Conservation (phyloP, 768 basidiomycete species). For the Pulveroboletus ravenelii region DNA sequence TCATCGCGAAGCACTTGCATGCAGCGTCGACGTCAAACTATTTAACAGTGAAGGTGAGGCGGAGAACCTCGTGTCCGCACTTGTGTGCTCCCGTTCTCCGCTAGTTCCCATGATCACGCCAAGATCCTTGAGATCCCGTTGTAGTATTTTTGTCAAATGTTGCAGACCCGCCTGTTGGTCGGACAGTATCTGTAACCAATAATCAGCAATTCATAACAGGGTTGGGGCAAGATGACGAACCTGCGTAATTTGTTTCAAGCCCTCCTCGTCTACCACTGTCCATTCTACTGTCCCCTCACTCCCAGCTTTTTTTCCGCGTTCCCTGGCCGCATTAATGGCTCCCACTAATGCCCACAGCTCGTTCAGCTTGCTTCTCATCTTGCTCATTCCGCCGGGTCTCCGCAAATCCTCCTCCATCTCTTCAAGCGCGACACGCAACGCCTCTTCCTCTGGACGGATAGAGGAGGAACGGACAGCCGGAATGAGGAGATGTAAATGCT, state of each 20-base stretch:
- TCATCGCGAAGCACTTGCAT: conserved; percentile 24
- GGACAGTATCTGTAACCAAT: conserved; percentile 52
- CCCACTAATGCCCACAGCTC: conserved; percentile 86
- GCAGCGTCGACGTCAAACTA: conserved; percentile 26
- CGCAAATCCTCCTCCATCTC: conserved; percentile 71
- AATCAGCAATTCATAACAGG: background rate
- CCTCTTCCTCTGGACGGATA: conserved; percentile 78
- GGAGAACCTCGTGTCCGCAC: conserved; percentile 15
- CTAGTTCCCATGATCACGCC: conserved; percentile 54
- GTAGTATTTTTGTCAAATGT: conserved; percentile 73
- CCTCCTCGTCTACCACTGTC: conserved; percentile 86
- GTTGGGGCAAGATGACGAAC: conserved; percentile 34
- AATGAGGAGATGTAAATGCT: conserved; percentile 76
- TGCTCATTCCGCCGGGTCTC: conserved; percentile 44
- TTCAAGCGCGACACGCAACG: conserved; percentile 63
- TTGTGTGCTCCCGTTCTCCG: conserved; percentile 28
- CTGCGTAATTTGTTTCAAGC: conserved; percentile 70
- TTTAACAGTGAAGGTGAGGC: conserved; percentile 17
- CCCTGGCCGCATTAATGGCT: conserved; percentile 56
- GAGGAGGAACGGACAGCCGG: conserved; percentile 71
- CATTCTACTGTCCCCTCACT: conserved; percentile 51
- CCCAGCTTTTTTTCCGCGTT: conserved; percentile 42
- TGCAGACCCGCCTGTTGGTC: conserved; percentile 79
- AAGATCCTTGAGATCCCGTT: conserved; percentile 60
- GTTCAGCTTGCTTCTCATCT: conserved; percentile 68